Base-by-base conservation (phyloP, 2,329 filamentous ascomycete genomes). In the Hymenoscyphus linearis region DNA sequence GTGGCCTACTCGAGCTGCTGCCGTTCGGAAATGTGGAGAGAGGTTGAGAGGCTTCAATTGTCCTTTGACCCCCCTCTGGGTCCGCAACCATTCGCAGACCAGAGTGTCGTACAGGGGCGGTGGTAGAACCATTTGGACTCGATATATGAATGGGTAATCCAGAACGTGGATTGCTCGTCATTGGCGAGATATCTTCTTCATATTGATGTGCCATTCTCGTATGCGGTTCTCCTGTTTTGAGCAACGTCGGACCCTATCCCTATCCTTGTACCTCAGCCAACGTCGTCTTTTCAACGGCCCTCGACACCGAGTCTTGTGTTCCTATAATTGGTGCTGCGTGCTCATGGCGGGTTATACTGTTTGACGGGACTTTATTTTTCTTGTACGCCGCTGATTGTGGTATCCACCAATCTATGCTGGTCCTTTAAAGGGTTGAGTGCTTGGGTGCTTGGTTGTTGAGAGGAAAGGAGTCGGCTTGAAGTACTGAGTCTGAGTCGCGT, bases 161-260 rank as follows among this genome's bases (percentile, higher is more conserved):
- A 35, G 68, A 66, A 31, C 64, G 65, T 55, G 72, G 69, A 63
- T 61, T 74, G 64, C 60, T 69, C 34, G 74, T 71, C 69, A 70
- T 73, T 25, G 76, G 75, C 47, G 75, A 75, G 50, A 73, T 62
- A 13, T 74, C 74, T 57, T 71, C 71, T 12, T 34, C 57, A 60
- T 61, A 63, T 61, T 55, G 66, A 56, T 66, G 64, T 62, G 64
- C 65, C 70, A 73, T 72, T 14, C 52, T 58, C 57, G 57, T 54
- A 44, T 58, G n/a, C n/a, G 26, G 53, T 53, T 66, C 55, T 50
- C 27, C 53, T 58, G 14, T 55, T 27, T 47, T 59, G 44, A 53
- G 26, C 44, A 54, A 52, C 44, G 36, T 57, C 16, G 37, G 53
- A 50, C 57, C 52, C 54, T 54, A 57, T 54, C 57, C 52, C 54